Conservation (phyloP, 768 basidiomycete species). For the Tubosaeta sp. region DNA sequence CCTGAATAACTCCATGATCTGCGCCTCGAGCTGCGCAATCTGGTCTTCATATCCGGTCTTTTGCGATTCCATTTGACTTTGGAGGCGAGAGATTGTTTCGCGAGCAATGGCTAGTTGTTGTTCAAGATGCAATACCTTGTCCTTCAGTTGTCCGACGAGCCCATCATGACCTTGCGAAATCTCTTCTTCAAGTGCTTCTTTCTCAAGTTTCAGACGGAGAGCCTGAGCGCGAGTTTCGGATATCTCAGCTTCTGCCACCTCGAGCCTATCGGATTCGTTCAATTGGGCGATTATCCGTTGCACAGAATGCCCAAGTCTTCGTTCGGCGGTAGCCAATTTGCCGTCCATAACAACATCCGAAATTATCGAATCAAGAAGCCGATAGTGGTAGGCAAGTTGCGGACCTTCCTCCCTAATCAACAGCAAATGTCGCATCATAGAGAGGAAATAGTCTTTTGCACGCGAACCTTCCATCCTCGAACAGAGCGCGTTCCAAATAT, state of each 20-base stretch:
- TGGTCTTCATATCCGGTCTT: constrained; percentile 78
- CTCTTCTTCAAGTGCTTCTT: constrained; percentile 78
- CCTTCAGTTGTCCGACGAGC: constrained; percentile 77
- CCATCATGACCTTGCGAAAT: constrained; percentile 78
- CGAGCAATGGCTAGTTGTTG: constrained; percentile 76
- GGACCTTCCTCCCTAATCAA: constrained; percentile 88
- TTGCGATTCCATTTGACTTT: constrained; percentile 73
- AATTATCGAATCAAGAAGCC: constrained; percentile 84
- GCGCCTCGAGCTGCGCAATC: constrained; percentile 83
- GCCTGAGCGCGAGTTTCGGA: constrained; percentile 60
- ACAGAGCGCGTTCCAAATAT: constrained; percentile 81
- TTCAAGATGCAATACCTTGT: constrained; percentile 61
- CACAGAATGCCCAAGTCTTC: constrained; percentile 84
- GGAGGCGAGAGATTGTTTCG: constrained; percentile 70
- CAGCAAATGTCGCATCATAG: constrained; percentile 91
- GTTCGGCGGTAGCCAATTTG: constrained; percentile 79
- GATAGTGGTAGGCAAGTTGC: constrained; percentile 81
- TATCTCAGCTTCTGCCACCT: constrained; percentile 74
- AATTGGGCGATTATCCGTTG: constrained; percentile 84
- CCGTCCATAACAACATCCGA: constrained; percentile 91
- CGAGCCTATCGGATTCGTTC: constrained; percentile 83
- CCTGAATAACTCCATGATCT: constrained; percentile 90
- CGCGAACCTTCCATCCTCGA: constrained; percentile 73
- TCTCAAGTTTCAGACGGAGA: constrained; percentile 70
- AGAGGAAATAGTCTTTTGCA: constrained; percentile 81